Conservation (phyloP, 108 stramenopile genomes). For the Aurantiochytrium sp. region DNA sequence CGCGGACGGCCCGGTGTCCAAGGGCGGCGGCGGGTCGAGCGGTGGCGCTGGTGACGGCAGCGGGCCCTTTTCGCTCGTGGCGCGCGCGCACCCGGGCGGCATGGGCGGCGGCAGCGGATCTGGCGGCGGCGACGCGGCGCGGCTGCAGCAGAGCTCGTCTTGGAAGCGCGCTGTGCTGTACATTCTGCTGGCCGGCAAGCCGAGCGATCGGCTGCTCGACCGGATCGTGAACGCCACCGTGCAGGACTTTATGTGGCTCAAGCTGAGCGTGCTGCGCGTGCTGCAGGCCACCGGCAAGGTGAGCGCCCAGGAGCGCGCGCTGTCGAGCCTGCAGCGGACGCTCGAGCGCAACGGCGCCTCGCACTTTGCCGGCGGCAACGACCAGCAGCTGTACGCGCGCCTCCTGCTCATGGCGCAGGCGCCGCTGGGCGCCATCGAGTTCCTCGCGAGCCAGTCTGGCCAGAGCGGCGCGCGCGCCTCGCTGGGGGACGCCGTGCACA, state of each 20-base stretch:
- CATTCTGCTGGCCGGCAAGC: neutral
- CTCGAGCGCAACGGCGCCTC: neutral
- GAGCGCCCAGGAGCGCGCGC: neutral
- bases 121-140: neutral
- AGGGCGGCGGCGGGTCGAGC: neutral
- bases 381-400: neutral
- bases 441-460: neutral
- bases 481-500: neutral
- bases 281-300: neutral
- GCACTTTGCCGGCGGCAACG: neutral
- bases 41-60: neutral
- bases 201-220: neutral
- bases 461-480: neutral
- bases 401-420: neutral
- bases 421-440: neutral
- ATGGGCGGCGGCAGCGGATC: too few species aligned
- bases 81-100: too few species aligned
- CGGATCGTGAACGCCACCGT: conserved; percentile 17
- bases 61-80: too few species aligned
- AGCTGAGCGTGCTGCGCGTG: neutral
- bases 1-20: too few species aligned
- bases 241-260: conserved; percentile 19
- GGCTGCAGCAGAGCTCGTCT: neutral
- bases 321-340: neutral
- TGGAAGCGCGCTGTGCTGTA: conserved; percentile 20